Evolutionary conservation across 1,284 basidiomycete genomes (phyloP).

Genomic region (Fomitopsis schrenkii): DNA sequence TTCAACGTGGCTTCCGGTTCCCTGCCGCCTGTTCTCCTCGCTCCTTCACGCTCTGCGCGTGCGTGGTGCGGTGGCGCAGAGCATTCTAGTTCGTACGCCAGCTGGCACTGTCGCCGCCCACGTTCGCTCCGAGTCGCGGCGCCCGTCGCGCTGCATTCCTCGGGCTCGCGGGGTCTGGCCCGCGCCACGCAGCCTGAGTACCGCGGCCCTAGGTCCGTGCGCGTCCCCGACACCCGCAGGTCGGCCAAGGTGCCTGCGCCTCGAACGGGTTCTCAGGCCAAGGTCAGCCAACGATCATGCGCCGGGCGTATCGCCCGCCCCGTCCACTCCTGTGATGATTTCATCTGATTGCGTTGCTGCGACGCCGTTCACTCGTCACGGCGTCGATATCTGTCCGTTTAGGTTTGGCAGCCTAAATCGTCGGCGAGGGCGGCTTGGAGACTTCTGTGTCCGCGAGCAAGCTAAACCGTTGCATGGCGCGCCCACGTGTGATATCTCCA

Average conservation of each 20-base stretch:
- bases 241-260: background rate
- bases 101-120: background rate
- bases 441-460: background rate
- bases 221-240: background rate
- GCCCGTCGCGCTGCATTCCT: too few relatives aligned
- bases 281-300: background rate
- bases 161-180: too few relatives aligned
- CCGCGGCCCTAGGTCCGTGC: background rate
- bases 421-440: background rate
- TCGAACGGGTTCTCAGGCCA: background rate
- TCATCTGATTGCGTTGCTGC: background rate
- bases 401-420: background rate
- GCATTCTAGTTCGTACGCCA: background rate
- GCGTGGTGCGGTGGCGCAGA: background rate
- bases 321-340: background rate
- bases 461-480: background rate
- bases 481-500: background rate
- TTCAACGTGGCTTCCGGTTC: background rate
- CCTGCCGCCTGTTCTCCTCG: background rate
- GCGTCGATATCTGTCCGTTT: background rate
- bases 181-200: too few relatives aligned
- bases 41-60: background rate
- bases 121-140: too few relatives aligned
- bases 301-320: background rate
- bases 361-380: background rate